These are phyloP conservation scores for Pythium rishiriense DNA, from an alignment of 352 stramenopile species.

Conservation along the genomic window DNA sequence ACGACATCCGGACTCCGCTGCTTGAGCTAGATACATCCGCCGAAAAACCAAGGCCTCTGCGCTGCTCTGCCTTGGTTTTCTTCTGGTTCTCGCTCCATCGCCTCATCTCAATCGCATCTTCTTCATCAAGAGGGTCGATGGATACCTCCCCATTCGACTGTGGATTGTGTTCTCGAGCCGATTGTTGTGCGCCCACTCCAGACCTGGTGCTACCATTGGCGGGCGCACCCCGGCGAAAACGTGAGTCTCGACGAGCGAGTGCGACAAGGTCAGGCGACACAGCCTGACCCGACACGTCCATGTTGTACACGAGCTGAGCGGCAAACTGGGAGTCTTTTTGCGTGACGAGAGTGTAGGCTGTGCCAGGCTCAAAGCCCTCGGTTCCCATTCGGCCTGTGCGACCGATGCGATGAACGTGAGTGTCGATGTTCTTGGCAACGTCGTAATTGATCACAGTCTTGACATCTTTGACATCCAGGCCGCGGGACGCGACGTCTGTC, in stretches of 20 bases:
- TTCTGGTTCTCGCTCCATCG: constrained; percentile 55
- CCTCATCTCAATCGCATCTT: constrained; percentile 55
- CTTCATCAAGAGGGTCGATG: constrained; percentile 31
- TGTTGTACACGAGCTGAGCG: constrained; percentile 79
- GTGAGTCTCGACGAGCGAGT: constrained; percentile 48
- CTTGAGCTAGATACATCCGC: constrained; percentile 1
- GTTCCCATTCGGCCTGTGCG: constrained; percentile 84
- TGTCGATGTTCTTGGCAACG: constrained; percentile 91
- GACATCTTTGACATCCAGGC: constrained; percentile 89
- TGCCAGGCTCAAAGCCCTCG: constrained; percentile 79
- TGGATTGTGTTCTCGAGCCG: background rate
- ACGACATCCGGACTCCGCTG: constrained; percentile 10
- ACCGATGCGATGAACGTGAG: constrained; percentile 89
- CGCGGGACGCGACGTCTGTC: constrained; percentile 86
- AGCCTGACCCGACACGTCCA: constrained; percentile 72
- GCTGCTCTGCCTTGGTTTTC: constrained; percentile 63
- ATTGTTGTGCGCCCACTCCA: background rate
- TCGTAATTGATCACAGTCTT: constrained; percentile 92
- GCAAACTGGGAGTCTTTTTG: constrained; percentile 73
- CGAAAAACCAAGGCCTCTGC: constrained; percentile 71
- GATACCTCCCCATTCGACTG: background rate
- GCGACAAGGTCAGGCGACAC: constrained; percentile 57
- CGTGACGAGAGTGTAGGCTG: constrained; percentile 83
- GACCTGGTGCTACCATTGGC: background rate
- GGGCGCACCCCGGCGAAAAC: constrained; percentile 50